Evolutionary conservation across 2,329 filamentous ascomycete genomes (phyloP).

Genomic region (Drechslerella dactyloides): DNA sequence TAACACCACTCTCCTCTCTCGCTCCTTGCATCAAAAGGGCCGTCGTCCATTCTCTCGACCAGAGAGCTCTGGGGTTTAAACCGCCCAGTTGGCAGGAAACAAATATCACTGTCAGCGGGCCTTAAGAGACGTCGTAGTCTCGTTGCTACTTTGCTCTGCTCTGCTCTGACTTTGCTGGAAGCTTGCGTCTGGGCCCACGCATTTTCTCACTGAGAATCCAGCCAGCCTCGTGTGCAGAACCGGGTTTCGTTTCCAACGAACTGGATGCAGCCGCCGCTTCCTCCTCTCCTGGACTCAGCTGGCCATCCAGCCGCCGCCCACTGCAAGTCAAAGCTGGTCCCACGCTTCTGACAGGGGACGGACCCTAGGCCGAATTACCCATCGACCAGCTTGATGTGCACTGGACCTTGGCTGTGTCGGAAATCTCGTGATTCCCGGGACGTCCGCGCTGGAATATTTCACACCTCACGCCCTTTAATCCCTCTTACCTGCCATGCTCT

Average conservation of each 20-base stretch:
- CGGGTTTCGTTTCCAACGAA: not conserved
- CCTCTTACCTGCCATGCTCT: slow-evolving; percentile 24
- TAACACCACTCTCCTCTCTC: not conserved
- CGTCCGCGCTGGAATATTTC: not conserved
- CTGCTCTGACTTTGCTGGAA: not conserved
- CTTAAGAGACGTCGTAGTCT: too few species aligned
- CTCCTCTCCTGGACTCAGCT: not conserved
- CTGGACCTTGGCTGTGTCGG: not conserved
- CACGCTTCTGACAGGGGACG: slow-evolving; percentile 18
- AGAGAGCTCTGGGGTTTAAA: not conserved
- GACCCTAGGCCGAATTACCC: slow-evolving; percentile 31
- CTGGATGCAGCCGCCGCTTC: not conserved
- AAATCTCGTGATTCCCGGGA: slow-evolving; percentile 39
- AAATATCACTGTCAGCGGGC: not conserved
- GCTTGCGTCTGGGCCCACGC: not conserved
- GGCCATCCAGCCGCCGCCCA: not conserved
- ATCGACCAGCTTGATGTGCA: slow-evolving; percentile 11
- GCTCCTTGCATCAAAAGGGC: not conserved
- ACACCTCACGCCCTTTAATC: slow-evolving; percentile 16
- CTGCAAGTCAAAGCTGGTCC: slow-evolving; percentile 1
- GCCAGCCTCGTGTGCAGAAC: slow-evolving; percentile 8
- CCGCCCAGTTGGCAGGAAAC: not conserved
- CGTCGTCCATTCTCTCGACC: not conserved
- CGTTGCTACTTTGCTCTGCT: too few species aligned
- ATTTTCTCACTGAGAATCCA: not conserved